Evolutionary conservation across 257 asterid genomes (phyloP), one percentile per base, ranked within the genome.

Genomic region (Paulownia fortunei): DNA sequence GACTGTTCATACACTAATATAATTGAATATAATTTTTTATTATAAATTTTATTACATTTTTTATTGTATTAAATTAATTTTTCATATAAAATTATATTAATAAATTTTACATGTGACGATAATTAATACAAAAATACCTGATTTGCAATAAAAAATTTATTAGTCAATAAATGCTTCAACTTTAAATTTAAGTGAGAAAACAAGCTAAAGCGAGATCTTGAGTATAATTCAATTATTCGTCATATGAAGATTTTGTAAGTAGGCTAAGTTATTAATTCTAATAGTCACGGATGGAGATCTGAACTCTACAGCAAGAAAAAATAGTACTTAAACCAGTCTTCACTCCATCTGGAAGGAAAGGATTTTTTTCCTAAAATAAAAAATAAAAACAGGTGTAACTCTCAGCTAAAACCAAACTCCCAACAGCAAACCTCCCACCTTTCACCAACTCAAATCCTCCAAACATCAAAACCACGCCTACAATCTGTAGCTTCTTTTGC

Each of bases 351-450:
- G 39, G 0, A 30, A 12, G 15, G 2, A 44, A 32, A 30, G 4
- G 21, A 18, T 10, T 37, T n/a, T 42, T 63, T 78, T 10, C 23
- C 42, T 51, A 27, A 21, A 26, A 37, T 9, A 21, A 61, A 41
- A 12, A 51, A 27, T 27, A 19, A 5, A 55, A 62, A 52, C 6
- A 73, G 72, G 54, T 71, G 39, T 32, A 58, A 62, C 42, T 73
- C 79, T 42, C 73, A 47, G 61, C 77, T 49, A 66, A 26, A 72
- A 54, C 76, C 84, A 71, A 73, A 61, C 69, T 62, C 78, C 56
- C 80, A 71, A 18, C 74, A 55, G 67, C 81, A 62, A 81, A 69
- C 76, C 85, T 72, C 73, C 74, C 82, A 86, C 83, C 82, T 83
- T 18, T 19, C 78, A 77, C 87, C 83, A 78, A 72, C 85, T 76